Evolutionary conservation across 2,329 filamentous ascomycete species (phyloP).

Genomic region (Ceratocystis destructans): DNA sequence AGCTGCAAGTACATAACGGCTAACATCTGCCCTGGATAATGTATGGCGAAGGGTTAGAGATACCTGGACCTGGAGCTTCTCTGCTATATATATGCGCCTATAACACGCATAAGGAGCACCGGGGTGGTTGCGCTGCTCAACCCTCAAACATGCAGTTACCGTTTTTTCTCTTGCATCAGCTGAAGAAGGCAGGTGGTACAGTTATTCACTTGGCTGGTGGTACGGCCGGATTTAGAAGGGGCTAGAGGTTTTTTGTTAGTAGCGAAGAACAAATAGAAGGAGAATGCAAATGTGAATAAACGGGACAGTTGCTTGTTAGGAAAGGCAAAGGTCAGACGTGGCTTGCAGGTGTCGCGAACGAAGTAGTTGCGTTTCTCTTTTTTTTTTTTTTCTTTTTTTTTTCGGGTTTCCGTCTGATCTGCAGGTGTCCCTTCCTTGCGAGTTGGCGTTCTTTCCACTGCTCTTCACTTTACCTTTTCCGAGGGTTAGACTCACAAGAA

Average conservation of each 20-base stretch:
- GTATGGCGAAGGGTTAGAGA: no score
- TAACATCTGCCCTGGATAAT: no score
- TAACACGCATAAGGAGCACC: not conserved
- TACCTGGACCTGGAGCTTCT: not conserved
- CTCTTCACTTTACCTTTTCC: not conserved
- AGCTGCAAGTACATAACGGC: no score
- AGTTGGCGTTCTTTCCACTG: not conserved
- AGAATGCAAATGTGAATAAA: not conserved
- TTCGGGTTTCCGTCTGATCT: not conserved
- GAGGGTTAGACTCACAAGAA: not conserved
- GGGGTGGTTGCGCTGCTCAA: not conserved
- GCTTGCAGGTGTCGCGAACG: not conserved
- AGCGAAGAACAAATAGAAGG: not conserved
- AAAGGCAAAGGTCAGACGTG: not conserved
- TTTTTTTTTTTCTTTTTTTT: not conserved
- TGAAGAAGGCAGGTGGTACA: conserved; percentile 3
- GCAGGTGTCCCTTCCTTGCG: not conserved
- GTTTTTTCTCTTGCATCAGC: not conserved
- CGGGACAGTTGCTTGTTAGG: not conserved
- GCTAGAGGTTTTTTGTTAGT: not conserved
- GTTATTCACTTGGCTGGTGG: not conserved
- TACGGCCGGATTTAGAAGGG: not conserved
- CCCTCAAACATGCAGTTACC: not conserved
- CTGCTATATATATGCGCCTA: not conserved
- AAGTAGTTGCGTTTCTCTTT: not conserved